Evolutionary conservation across 2,329 filamentous ascomycete genomes (phyloP).

Genomic region (Microdochium trichocladiopsis): DNA sequence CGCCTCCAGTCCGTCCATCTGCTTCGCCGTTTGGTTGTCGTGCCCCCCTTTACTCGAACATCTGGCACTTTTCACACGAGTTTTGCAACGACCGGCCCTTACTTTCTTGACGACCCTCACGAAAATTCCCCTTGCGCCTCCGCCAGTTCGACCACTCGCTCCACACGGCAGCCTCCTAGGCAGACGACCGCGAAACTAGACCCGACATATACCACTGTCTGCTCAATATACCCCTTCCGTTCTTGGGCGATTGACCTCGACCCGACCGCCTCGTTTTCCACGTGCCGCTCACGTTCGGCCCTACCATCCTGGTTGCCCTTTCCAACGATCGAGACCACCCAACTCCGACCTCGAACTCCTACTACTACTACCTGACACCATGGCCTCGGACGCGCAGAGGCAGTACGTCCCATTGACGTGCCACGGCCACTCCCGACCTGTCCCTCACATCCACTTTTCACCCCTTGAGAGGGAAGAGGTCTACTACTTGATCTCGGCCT

Average conservation of each 20-base stretch:
- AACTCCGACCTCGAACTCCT: not conserved
- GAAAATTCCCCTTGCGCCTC: not conserved
- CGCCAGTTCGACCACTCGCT: not conserved
- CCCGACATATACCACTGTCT: conserved; percentile 16
- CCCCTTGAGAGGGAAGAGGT: conserved; percentile 72
- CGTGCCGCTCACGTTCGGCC: too few species aligned
- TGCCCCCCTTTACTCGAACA: not conserved
- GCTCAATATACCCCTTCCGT: too few species aligned
- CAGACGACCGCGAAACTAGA: not conserved
- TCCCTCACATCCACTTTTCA: conserved; percentile 88
- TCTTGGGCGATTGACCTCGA: too few species aligned
- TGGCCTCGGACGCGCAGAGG: conserved; percentile 16
- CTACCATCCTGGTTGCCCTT: too few species aligned
- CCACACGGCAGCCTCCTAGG: too few species aligned
- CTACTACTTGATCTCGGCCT: conserved; percentile 90
- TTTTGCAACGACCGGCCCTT: not conserved
- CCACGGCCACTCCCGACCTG: conserved; percentile 87
- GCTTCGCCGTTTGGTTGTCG: not conserved
- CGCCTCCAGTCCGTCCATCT: too few species aligned
- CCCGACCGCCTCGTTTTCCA: too few species aligned
- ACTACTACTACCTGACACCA: not conserved
- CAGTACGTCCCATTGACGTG: conserved; percentile 85
- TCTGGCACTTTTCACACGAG: not conserved
- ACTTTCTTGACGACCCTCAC: not conserved
- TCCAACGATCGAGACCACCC: too few species aligned